These are phyloP conservation scores for Chlamydomonas reinhardtii DNA, from an alignment of 163 green algal species.

Conservation along the genomic window DNA sequence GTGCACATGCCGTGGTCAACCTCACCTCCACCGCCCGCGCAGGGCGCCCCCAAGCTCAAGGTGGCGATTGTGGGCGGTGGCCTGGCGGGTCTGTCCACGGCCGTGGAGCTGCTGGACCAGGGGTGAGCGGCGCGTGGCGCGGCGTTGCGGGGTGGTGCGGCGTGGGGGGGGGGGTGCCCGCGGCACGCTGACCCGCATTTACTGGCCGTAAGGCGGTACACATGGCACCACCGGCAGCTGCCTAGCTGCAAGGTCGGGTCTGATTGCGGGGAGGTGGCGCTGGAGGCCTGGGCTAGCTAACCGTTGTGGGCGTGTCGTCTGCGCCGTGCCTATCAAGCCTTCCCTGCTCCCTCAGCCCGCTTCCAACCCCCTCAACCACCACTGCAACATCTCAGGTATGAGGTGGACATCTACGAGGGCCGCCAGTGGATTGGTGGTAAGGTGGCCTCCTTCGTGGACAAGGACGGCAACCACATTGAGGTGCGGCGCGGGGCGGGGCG, in stretches of 20 bases:
- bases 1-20: background rate
- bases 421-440: slow-evolving; percentile 95
- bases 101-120: slow-evolving; percentile 96
- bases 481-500: slow-evolving; percentile 49
- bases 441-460: slow-evolving; percentile 93
- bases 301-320: no score
- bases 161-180: background rate
- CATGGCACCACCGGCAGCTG: no score
- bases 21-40: slow-evolving; percentile 1
- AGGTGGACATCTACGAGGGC: slow-evolving; percentile 96
- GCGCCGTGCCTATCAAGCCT: no score
- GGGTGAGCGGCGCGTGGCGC: slow-evolving; percentile 55
- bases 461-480: slow-evolving; percentile 97
- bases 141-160: no score
- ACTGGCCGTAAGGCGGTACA: no score
- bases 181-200: no score
- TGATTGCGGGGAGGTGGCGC: no score
- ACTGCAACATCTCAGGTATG: slow-evolving; percentile 65
- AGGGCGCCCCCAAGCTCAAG: slow-evolving; percentile 90
- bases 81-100: slow-evolving; percentile 94
- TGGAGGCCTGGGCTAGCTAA: no score
- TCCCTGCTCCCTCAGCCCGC: background rate
- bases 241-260: no score
- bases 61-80: slow-evolving; percentile 94
- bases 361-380: background rate